These are phyloP conservation scores for Fusarium sp. DNA, from an alignment of 2,329 filamentous ascomycete species.

Conservation along the genomic window DNA sequence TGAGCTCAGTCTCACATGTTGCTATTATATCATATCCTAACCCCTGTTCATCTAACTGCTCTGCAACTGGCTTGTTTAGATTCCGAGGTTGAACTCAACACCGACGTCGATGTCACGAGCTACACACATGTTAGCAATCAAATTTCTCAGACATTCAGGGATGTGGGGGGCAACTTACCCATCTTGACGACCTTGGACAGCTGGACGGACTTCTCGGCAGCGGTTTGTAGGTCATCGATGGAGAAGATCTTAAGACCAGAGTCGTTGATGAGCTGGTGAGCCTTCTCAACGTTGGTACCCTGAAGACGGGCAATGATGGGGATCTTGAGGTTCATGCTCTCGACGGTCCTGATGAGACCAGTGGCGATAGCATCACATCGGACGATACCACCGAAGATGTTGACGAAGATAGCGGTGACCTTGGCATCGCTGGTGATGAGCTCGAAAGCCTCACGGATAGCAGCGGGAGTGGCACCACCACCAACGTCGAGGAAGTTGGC, in stretches of 20 bases:
- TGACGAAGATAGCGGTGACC: constrained; percentile 99
- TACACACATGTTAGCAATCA: constrained; percentile 53
- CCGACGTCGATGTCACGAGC: constrained; percentile 97
- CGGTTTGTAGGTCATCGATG: constrained; percentile 96
- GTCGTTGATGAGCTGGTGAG: constrained; percentile 94
- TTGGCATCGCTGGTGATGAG: constrained; percentile 99
- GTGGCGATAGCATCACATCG: constrained; percentile 97
- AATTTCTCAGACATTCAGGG: background rate
- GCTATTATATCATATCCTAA: constrained; percentile 50
- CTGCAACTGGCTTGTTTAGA: constrained; percentile 68
- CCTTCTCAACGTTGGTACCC: constrained; percentile 97
- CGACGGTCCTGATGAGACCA: constrained; percentile 93
- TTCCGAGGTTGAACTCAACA: constrained; percentile 94
- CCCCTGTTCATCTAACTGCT: constrained; percentile 31
- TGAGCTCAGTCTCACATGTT: constrained; percentile 43
- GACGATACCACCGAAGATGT: constrained; percentile 99
- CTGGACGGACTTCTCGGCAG: constrained; percentile 97
- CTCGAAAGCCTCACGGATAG: constrained; percentile 97
- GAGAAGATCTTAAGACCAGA: constrained; percentile 99
- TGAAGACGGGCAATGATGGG: constrained; percentile 97
- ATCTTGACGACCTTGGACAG: constrained; percentile 99
- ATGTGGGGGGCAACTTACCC: constrained; percentile 69
- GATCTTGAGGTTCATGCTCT: constrained; percentile 94
- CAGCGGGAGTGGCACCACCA: constrained; percentile 94
- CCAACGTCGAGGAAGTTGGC: constrained; percentile 99